Conservation (phyloP, 441 rosid genomes). For the Gossypium schwendimanii region DNA sequence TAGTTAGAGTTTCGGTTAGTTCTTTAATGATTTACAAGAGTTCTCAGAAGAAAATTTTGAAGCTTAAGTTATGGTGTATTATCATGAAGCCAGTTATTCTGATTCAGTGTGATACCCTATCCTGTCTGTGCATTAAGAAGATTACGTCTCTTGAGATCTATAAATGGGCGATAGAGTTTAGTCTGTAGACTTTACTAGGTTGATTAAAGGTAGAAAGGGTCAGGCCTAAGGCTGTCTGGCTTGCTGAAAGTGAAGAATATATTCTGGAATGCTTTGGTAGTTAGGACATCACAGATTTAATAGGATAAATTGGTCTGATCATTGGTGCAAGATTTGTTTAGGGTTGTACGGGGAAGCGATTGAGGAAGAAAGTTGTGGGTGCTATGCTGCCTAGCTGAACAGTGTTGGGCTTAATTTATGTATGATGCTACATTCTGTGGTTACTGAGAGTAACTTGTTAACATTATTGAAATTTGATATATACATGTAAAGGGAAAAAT, state of each 20-base stretch:
- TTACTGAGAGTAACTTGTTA: neutral
- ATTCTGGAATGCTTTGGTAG: neutral
- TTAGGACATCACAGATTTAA: neutral
- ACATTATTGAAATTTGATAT: neutral
- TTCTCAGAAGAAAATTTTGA: neutral
- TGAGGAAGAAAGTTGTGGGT: neutral
- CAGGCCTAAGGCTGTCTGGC: neutral
- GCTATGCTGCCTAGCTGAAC: neutral
- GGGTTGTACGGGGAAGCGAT: neutral
- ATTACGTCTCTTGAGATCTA: neutral
- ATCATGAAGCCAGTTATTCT: neutral
- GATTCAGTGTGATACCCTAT: neutral
- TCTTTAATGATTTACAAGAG: neutral
- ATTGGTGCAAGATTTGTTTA: neutral
- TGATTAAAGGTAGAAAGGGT: neutral
- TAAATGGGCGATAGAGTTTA: neutral
- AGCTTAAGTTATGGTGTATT: neutral
- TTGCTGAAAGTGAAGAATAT: slow-evolving; percentile 5
- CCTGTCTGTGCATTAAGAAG: neutral
- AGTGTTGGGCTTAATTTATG: neutral
- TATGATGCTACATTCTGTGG: neutral
- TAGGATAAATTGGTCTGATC: neutral
- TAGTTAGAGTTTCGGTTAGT: neutral
- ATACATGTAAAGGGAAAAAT: neutral
- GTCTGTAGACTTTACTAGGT: neutral